Evolutionary conservation across 2,329 filamentous ascomycete species (phyloP).

Genomic region (Monosporascus sp.): DNA sequence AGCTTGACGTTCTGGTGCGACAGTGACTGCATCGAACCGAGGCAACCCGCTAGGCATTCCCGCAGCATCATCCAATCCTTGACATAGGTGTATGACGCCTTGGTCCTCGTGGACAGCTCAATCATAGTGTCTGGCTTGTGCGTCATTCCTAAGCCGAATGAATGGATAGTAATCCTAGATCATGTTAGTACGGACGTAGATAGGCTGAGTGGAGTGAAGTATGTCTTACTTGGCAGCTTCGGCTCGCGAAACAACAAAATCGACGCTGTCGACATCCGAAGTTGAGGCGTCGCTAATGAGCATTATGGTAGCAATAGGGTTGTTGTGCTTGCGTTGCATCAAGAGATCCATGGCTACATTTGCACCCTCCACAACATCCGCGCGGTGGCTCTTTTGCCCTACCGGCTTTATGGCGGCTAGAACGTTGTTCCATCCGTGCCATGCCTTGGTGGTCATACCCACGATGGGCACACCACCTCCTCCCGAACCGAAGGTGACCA

Average conservation of each 20-base stretch:
- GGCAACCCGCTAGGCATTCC: constrained; percentile 88
- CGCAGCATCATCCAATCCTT: constrained; percentile 99
- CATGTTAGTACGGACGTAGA: constrained; percentile 17
- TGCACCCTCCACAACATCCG: constrained; percentile 93
- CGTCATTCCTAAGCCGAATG: constrained; percentile 91
- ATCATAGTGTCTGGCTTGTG: constrained; percentile 99
- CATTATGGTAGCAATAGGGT: constrained; percentile 90
- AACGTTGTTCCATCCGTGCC: constrained; percentile 85
- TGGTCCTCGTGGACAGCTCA: constrained; percentile 88
- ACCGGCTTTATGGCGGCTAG: constrained; percentile 85
- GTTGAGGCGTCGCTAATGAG: constrained; percentile 96
- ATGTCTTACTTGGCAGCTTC: constrained; percentile 85
- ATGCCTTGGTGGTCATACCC: constrained; percentile 95
- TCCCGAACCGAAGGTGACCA: constrained; percentile 95
- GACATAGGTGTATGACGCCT: constrained; percentile 95
- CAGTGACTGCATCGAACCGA: constrained; percentile 85
- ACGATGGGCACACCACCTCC: constrained; percentile 90
- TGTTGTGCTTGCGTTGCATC: constrained; percentile 96
- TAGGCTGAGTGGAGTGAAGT: background rate
- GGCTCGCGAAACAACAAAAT: constrained; percentile 93
- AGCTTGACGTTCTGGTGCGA: constrained; percentile 99
- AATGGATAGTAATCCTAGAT: constrained; percentile 81
- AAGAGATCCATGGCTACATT: constrained; percentile 98
- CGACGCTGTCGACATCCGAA: constrained; percentile 88
- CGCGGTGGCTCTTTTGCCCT: constrained; percentile 91